Percentiles rank a stretch among this genome's conserved stretches.
Evolutionary conservation across 2,329 filamentous ascomycete genomes (phyloP).

Genomic region (Botrytis deweyae): DNA sequence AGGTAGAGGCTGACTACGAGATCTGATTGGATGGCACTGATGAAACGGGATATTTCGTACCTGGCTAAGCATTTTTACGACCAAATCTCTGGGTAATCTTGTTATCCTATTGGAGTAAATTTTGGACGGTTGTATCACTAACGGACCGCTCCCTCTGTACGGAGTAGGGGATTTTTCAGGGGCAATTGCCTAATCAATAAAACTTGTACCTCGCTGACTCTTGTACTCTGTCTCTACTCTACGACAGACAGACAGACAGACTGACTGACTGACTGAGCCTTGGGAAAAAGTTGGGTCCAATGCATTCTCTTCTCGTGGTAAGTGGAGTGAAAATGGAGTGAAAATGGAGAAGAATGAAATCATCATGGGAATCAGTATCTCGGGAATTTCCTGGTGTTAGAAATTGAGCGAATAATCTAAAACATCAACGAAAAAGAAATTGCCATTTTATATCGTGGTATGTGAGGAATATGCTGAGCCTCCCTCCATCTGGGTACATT

Average conservation of each 20-base stretch:
- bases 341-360: not conserved
- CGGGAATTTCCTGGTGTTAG: not conserved
- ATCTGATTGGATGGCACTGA: not conserved
- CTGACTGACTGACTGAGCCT: not conserved
- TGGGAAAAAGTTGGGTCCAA: not conserved
- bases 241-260: not conserved
- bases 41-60: not conserved
- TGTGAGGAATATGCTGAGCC: slow-evolving; percentile 6
- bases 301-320: slow-evolving; percentile 7
- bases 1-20: not conserved
- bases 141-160: not conserved
- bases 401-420: not conserved
- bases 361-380: not conserved
- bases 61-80: not conserved
- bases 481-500: not conserved
- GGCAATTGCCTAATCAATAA: slow-evolving; percentile 6
- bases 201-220: not conserved
- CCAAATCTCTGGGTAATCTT: not conserved
- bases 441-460: not conserved
- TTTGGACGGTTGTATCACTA: not conserved
- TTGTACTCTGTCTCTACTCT: not conserved
- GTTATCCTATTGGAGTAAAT: not conserved
- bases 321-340: not conserved
- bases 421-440: not conserved
- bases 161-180: not conserved